Evolutionary conservation across 2,329 filamentous ascomycete species (phyloP).

Genomic region (Lecanosticta acicola): DNA sequence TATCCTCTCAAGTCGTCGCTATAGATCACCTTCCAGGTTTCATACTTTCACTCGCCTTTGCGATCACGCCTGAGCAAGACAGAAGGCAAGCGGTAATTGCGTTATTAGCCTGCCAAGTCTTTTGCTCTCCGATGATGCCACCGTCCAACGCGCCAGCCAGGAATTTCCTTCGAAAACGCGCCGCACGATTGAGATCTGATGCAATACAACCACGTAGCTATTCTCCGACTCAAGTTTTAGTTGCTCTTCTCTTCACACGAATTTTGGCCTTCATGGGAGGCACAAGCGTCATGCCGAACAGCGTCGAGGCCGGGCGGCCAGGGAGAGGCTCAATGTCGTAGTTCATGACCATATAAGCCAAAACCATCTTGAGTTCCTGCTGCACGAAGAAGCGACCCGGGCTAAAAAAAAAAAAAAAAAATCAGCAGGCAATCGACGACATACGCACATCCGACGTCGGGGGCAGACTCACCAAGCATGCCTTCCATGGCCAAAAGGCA

Average conservation of each 20-base stretch:
- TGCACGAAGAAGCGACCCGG: slow-evolving; percentile 42
- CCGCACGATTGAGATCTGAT: too few relatives aligned
- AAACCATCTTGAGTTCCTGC: slow-evolving; percentile 22
- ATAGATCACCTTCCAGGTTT: too few relatives aligned
- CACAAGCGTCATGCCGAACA: slow-evolving; percentile 17
- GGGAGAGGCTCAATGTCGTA: slow-evolving; percentile 32
- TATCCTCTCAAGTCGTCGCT: too few relatives aligned
- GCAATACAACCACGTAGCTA: too few relatives aligned
- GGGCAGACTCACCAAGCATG: slow-evolving; percentile 20
- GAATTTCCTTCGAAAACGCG: neutral
- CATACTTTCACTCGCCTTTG: too few relatives aligned
- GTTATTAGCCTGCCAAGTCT: too few relatives aligned
- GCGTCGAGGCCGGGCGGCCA: slow-evolving; percentile 25
- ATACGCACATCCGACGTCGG: too few relatives aligned
- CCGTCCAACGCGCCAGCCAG: too few relatives aligned
- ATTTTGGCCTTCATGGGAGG: slow-evolving; percentile 21
- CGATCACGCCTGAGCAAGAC: too few relatives aligned
- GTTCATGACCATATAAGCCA: slow-evolving; percentile 38
- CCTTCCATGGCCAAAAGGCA: slow-evolving; percentile 23
- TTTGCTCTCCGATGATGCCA: too few relatives aligned
- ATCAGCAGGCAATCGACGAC: too few relatives aligned
- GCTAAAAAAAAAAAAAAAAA: slow-evolving; percentile 17
- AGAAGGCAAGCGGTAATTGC: too few relatives aligned
- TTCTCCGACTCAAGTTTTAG: neutral
- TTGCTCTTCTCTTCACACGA: slow-evolving; percentile 3